Base-by-base conservation (phyloP, 108 stramenopile genomes). In the Chaetoceros muelleri region DNA sequence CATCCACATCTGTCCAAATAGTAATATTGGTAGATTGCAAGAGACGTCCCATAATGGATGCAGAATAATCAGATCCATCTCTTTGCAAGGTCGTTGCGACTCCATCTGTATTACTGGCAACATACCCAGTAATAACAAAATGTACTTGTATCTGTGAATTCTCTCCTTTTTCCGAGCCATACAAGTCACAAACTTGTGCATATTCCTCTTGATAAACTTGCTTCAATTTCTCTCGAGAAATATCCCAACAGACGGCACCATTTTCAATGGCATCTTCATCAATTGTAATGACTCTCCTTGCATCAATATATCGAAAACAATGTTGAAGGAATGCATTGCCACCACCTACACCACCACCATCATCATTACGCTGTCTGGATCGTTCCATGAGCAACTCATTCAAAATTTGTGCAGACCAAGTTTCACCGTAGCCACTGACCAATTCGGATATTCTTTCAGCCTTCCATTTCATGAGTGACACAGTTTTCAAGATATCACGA, bases 1-100 rank as follows among this genome's bases (percentile, higher is more conserved):
- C 81, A 62, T 88, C 82, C 16, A 92, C 90, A 67, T 95, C 90
- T 7, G 90, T 95, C 90, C 90, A 95, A 45, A 95, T 93, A 13
- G 63, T 70, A 60, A 95, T 78, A 25, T 62, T 68, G 22, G 70
- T 64, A 13, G 90, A 84, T 31, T 67, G 61, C 40, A 95, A 67
- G 3, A 95, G 69, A 28, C 69, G 65, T 2, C 88, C 94, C 82
- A 95, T 84, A 48, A 95, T 93, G 13, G 85, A 61, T n/a, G 85
- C 89, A 29, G 78, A 81, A 55, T 89, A 95, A 71, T 95, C 94
- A 19, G 79, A 81, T 27, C 94, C 90, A 70, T 90, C 88, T 45
- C 94, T 66, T 61, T 84, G 72, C 23, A 95, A 66, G 19, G 94
- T 95, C 8, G 87, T 88, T 21, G 87, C 79, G 5, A 90, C 90